Base-by-base conservation (phyloP, 495 filamentous ascomycete genomes). In the Hypoxylon lienhwacheense region DNA sequence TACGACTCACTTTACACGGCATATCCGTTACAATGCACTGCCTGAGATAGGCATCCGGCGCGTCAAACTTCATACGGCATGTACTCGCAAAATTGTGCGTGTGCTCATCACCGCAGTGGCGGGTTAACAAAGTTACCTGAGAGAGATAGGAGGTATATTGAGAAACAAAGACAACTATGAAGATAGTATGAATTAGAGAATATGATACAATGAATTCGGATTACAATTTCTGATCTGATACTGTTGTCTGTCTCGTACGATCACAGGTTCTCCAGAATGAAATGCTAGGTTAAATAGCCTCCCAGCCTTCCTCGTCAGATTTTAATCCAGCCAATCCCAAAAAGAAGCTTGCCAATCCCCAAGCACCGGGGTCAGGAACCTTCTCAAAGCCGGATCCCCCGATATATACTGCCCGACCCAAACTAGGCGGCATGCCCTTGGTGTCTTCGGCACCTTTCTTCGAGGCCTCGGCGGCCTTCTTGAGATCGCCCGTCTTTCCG, bases 361-460 rank as follows among this genome's bases (percentile, higher is more conserved):
- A 87, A 17, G 93, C 93, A 5, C 93, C 93, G 1, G 93, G 93
- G 70, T 98, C 93, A 7, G 92, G 91, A 5, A 97, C 83, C 59
- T 89, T 81, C 60, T 88, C 81, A 62, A 79, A 88, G 0, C 85
- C 85, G 45, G 86, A 78, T n/a, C 91, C 86, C 29, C 90, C 91
- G 51, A 98, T 85, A 73, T 98, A 98, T 10, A 97, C 92, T 5
- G 87, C 85, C 52, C 93, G 77, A 4, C 93, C 93, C 20, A 98
- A 71, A 60, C 83, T 91, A 25, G 93, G 88, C 67, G 82, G 83
- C 93, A 98, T 96, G 11, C 85, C 87, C 73, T 87, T 95, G 26
- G 93, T 97, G 1, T 77, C 80, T 42, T 91, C 86, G 3, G 91
- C 89, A 0, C 84, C 93, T 51, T 83, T 73, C 53, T 81, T 79